These are phyloP conservation scores for Juglanconis sp. DNA, from an alignment of 2,329 filamentous ascomycete genomes.

Conservation along the genomic window DNA sequence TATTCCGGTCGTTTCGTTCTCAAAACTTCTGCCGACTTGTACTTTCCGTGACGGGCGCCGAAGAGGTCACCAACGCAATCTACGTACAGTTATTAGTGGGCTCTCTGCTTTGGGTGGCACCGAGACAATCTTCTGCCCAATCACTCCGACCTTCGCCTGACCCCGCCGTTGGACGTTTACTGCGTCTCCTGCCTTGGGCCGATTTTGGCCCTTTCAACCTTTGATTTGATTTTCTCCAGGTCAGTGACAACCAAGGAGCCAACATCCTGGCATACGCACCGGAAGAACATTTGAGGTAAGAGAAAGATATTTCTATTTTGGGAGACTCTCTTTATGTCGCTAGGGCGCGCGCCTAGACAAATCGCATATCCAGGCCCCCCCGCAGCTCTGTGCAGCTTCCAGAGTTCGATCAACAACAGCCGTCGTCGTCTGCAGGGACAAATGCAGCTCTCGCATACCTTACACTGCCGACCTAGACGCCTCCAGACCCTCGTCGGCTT, in stretches of 20 bases:
- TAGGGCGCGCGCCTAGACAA: slow-evolving; percentile 5
- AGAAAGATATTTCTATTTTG: background rate
- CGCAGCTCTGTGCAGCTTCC: slow-evolving; percentile 4
- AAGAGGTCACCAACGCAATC: slow-evolving; percentile 3
- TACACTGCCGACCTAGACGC: slow-evolving; percentile 22
- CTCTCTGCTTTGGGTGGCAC: slow-evolving; percentile 16
- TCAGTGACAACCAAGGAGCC: background rate
- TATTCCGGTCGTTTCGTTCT: slow-evolving; percentile 2
- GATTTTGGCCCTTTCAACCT: slow-evolving; percentile 3
- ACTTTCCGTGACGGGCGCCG: background rate
- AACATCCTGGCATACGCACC: background rate
- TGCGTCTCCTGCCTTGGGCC: slow-evolving; percentile 9
- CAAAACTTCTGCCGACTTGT: background rate
- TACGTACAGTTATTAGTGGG: slow-evolving; percentile 13
- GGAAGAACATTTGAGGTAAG: slow-evolving; percentile 3
- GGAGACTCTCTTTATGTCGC: background rate
- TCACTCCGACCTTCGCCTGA: slow-evolving; percentile 18
- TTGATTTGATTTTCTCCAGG: background rate
- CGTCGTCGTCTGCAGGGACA: slow-evolving; percentile 17
- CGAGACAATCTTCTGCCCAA: slow-evolving; percentile 18
- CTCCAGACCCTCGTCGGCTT: slow-evolving; percentile 13
- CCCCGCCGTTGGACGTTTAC: slow-evolving; percentile 18
- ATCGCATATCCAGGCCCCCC: background rate
- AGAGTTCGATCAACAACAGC: slow-evolving; percentile 8
- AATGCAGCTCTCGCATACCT: slow-evolving; percentile 22